A percentile compares a stretch with the other conserved stretches of the same genome.
These are phyloP conservation scores for Pythium aquatile DNA, from an alignment of 352 stramenopile species.

Conservation along the genomic window DNA sequence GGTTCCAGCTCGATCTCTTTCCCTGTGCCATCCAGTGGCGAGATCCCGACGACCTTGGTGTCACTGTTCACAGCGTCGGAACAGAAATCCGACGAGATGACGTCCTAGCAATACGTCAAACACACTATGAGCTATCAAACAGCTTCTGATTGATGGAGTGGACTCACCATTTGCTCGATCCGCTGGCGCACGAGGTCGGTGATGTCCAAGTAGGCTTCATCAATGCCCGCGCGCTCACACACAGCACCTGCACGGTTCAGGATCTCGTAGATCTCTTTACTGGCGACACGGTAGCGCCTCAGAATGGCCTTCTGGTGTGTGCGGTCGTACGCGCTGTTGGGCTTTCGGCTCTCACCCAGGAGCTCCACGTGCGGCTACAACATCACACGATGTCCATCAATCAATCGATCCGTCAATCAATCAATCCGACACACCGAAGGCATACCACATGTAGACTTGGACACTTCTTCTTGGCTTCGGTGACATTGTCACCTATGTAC, in stretches of 20 bases:
- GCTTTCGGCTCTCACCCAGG: conserved; percentile 70
- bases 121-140: neutral
- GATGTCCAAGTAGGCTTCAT: conserved; percentile 83
- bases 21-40: conserved; percentile 30
- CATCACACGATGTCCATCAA: conserved; percentile 10
- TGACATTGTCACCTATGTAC: conserved; percentile 56
- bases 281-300: conserved; percentile 74
- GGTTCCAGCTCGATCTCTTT: conserved; percentile 31
- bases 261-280: conserved; percentile 74
- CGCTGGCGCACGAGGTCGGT: conserved; percentile 59
- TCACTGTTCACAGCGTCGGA: conserved; percentile 48
- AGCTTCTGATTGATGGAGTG: neutral
- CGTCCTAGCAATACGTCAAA: conserved; percentile 28
- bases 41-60: conserved; percentile 75
- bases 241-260: conserved; percentile 45
- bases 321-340: conserved; percentile 58
- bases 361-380: conserved; percentile 79
- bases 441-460: conserved; percentile 74
- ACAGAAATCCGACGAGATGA: conserved; percentile 63
- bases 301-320: conserved; percentile 83
- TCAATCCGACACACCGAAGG: neutral
- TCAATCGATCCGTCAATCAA: conserved; percentile 3
- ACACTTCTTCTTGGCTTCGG: conserved; percentile 69
- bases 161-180: conserved; percentile 43
- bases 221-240: conserved; percentile 76